These are phyloP conservation scores for Leucocoprinus sp. DNA, from an alignment of 768 basidiomycete genomes.

Conservation along the genomic window DNA sequence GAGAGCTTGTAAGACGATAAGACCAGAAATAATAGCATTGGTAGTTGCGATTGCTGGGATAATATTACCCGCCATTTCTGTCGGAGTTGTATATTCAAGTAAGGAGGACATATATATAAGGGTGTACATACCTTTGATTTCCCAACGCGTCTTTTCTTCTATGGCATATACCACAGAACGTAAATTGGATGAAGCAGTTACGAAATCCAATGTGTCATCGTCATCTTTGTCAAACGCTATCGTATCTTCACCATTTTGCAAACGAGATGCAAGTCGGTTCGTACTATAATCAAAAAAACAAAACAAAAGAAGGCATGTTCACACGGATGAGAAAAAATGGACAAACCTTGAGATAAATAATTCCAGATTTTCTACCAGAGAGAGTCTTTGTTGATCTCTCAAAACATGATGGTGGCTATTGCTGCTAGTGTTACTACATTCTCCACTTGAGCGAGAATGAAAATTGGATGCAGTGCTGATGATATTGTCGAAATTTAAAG, in stretches of 20 bases:
- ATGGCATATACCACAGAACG: conserved; percentile 89
- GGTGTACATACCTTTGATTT: conserved; percentile 73
- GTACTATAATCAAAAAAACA: conserved; percentile 41
- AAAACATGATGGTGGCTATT: too few relatives aligned
- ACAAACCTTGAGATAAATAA: conserved; percentile 80
- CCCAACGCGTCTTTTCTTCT: conserved; percentile 84
- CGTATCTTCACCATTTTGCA: conserved; percentile 56
- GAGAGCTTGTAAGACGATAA: conserved; percentile 89
- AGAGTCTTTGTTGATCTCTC: conserved; percentile 76
- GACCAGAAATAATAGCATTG: conserved; percentile 92
- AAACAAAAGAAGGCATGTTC: background rate
- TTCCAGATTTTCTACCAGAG: conserved; percentile 70
- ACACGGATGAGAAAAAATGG: background rate
- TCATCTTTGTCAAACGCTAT: conserved; percentile 98
- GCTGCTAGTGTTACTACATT: too few relatives aligned
- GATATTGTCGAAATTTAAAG: conserved; percentile 78
- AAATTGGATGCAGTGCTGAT: conserved; percentile 51
- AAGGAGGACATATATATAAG: background rate
- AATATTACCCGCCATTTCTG: conserved; percentile 99
- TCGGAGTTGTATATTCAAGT: background rate
- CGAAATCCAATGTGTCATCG: conserved; percentile 94
- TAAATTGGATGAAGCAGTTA: conserved; percentile 89
- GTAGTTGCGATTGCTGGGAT: conserved; percentile 99
- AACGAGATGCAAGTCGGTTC: conserved; percentile 64
- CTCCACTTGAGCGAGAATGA: too few relatives aligned